Percentiles rank a stretch among this genome's conserved stretches.
These are phyloP conservation scores for Chlamydomonas reinhardtii DNA, from an alignment of 163 green algal species.

Conservation along the genomic window DNA sequence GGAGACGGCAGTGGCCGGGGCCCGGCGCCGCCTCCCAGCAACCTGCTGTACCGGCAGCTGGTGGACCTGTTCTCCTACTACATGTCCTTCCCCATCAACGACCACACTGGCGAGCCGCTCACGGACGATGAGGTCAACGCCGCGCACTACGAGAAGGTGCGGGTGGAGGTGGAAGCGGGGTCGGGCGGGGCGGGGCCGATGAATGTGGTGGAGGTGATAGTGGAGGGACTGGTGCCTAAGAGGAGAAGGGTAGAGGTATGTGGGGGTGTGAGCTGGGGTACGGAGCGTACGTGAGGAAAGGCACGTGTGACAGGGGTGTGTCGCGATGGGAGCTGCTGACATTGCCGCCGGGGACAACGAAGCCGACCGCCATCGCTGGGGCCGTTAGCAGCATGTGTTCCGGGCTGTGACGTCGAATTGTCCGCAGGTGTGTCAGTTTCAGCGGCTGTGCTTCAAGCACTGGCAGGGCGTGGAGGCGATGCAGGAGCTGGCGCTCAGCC, in stretches of 20 bases:
- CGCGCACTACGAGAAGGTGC: slow-evolving; percentile 76
- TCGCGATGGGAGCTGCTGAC: too few relatives aligned
- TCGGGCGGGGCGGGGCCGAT: background rate
- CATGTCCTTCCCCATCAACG: slow-evolving; percentile 92
- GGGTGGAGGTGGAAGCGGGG: background rate
- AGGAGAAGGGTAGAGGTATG: too few relatives aligned
- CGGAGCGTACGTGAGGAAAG: too few relatives aligned
- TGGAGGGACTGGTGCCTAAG: too few relatives aligned
- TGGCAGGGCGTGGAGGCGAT: slow-evolving; percentile 75
- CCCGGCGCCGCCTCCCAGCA: slow-evolving; percentile 6
- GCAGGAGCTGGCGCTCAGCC: slow-evolving; percentile 81
- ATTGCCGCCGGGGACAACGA: too few relatives aligned
- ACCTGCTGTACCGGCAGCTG: slow-evolving; percentile 87
- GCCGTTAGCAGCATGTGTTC: too few relatives aligned
- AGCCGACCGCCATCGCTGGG: too few relatives aligned
- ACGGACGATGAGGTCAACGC: slow-evolving; percentile 77
- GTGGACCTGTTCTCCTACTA: slow-evolving; percentile 93
- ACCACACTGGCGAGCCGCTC: slow-evolving; percentile 90
- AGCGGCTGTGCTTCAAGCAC: slow-evolving; percentile 94
- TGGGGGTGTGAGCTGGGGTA: too few relatives aligned
- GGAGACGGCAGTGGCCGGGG: background rate
- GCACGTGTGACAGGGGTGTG: too few relatives aligned
- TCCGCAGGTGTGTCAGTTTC: slow-evolving; percentile 81
- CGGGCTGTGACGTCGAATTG: too few relatives aligned
- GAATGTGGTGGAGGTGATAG: background rate